Conservation (phyloP, 352 stramenopile species). For the Globisporangium splendens region DNA sequence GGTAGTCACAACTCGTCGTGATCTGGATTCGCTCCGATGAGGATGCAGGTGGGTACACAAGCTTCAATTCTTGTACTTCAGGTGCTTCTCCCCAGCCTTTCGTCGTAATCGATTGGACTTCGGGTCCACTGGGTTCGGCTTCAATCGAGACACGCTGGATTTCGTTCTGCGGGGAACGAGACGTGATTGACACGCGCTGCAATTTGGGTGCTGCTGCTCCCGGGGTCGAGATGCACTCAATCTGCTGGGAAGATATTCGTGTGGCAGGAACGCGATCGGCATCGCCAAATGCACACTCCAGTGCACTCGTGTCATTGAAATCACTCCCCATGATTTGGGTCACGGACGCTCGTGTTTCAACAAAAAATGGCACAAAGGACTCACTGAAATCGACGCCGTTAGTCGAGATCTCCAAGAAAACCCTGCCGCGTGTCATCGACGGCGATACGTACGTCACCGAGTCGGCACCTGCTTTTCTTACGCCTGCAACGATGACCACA, state of each 20-base stretch:
- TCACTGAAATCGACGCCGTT: slow-evolving; percentile 49
- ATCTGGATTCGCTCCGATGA: slow-evolving; percentile 12
- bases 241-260: slow-evolving; percentile 17
- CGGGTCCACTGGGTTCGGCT: slow-evolving; percentile 20
- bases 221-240: slow-evolving; percentile 28
- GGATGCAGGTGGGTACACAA: slow-evolving; percentile 15
- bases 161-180: slow-evolving; percentile 24
- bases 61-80: slow-evolving; percentile 25
- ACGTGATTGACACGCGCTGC: slow-evolving; percentile 22
- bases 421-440: slow-evolving; percentile 8
- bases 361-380: slow-evolving; percentile 16
- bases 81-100: slow-evolving; percentile 30
- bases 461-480: neutral
- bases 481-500: slow-evolving; percentile 19
- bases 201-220: slow-evolving; percentile 3
- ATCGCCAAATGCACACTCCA: slow-evolving; percentile 35
- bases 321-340: slow-evolving; percentile 16
- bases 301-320: slow-evolving; percentile 14
- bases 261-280: slow-evolving; percentile 16
- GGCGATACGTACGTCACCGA: slow-evolving; percentile 21
- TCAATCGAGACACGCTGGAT: slow-evolving; percentile 37
- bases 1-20: slow-evolving; percentile 17
- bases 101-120: slow-evolving; percentile 45
- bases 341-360: slow-evolving; percentile 13
- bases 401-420: slow-evolving; percentile 32